Base-by-base conservation (phyloP, 2,329 filamentous ascomycete genomes). In the Ciborinia camelliae region DNA sequence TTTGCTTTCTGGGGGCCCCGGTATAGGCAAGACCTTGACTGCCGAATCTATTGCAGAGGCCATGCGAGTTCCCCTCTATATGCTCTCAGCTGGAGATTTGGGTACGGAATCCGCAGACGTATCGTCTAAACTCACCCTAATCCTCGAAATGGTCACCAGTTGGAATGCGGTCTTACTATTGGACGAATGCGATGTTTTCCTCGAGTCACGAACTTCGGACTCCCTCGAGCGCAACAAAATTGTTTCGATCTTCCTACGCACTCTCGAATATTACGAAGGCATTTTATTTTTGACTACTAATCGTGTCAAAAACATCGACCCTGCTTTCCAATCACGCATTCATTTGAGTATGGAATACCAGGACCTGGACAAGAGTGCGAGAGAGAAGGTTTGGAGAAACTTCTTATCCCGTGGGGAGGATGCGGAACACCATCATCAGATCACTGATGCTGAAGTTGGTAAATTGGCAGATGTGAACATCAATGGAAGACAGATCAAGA, bases 121-220 rank as follows among this genome's bases (percentile, higher is more conserved):
- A 1, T 47, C 76, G 26, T 71, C 68, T 26, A 64, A 68, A 12
- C 41, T 84, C 83, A 70, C 83, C 51, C 64, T 84, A 67, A 88
- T 90, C 63, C 81, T 93, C 65, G 86, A 90, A 71, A 87, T 93
- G 67, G 89, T 89, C 1, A 86, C 90, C 67, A 82, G 82, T 1
- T 91, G 89, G 89, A 86, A 88, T 53, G 88, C 88, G 23, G 84
- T 92, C 2, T 79, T 91, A 0, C 81, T 92, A 4, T 82, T 91
- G 1, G 89, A 91, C 72, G 89, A 91, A 77, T 88, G 85, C 28
- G 86, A 88, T 69, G 82, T 87, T n/a, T 87, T 87, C 76, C 71
- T 77, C 1, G 72, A 76, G 57, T 68, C 69, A 4, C 68, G 68
- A 51, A 66, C 66, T 10, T 65, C 71, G 7, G 68, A 75, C 61